These are phyloP conservation scores for Coemansia sp. DNA, from an alignment of 192 early-diverging fungal species.

Conservation along the genomic window DNA sequence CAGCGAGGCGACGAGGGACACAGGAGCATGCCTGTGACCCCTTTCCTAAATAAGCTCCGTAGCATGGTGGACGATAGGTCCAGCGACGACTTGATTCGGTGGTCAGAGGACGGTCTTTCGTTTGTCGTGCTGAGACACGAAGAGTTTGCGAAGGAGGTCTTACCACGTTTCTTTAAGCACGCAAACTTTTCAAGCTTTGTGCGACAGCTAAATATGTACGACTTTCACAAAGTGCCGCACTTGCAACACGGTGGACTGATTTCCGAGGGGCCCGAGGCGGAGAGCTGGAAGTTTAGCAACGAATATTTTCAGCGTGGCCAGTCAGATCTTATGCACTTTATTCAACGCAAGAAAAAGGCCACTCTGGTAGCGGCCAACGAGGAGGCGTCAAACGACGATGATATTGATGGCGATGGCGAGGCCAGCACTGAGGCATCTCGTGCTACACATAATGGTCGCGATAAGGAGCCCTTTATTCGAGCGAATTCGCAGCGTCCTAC, in stretches of 20 bases:
- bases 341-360: slow-evolving; percentile 75
- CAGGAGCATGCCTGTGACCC: slow-evolving; percentile 69
- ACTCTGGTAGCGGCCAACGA: slow-evolving; percentile 28
- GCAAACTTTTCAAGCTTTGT: slow-evolving; percentile 93
- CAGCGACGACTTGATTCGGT: slow-evolving; percentile 86
- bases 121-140: slow-evolving; percentile 80
- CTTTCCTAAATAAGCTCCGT: slow-evolving; percentile 93
- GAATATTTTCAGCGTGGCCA: slow-evolving; percentile 86
- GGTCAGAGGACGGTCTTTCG: slow-evolving; percentile 85
- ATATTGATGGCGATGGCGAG: slow-evolving; percentile 52
- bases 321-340: slow-evolving; percentile 85
- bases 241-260: slow-evolving; percentile 88
- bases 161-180: slow-evolving; percentile 91
- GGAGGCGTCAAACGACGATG: slow-evolving; percentile 14
- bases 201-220: slow-evolving; percentile 94
- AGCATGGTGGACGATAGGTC: slow-evolving; percentile 90
- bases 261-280: slow-evolving; percentile 64
- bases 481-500: not conserved
- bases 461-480: not conserved
- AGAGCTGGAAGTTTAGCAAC: slow-evolving; percentile 93
- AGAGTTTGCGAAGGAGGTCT: slow-evolving; percentile 80
- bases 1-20: slow-evolving; percentile 42
- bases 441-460: not conserved
- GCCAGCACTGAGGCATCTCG: slow-evolving; percentile 9
- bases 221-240: slow-evolving; percentile 97